Conservation (phyloP, 371 early-diverging fungal genomes). For the Hamiltosporidium tvaerminnensis region DNA sequence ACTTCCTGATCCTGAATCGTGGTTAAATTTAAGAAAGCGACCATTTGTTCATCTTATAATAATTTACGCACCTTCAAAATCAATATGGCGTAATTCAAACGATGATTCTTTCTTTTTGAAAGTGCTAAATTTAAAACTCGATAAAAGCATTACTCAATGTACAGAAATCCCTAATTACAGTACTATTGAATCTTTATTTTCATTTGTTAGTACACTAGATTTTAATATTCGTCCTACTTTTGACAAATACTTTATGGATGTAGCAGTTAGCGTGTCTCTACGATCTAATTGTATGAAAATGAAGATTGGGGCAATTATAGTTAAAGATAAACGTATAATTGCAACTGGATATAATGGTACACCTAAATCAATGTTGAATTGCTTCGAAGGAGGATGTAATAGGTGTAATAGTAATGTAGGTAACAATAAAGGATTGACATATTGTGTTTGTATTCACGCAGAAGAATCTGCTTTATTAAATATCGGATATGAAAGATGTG, state of each 20-base stretch:
- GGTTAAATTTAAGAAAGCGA: not conserved
- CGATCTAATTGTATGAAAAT: conserved; percentile 87
- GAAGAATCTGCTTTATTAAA: conserved; percentile 85
- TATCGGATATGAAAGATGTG: conserved; percentile 50
- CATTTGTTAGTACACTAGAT: not conserved
- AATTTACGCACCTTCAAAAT: not conserved
- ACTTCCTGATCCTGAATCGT: not conserved
- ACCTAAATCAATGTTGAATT: conserved; percentile 69
- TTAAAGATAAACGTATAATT: conserved; percentile 67
- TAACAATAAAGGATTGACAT: conserved; percentile 62
- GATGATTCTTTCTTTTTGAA: not conserved
- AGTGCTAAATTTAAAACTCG: not conserved
- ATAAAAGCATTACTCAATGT: not conserved
- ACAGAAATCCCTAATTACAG: not conserved
- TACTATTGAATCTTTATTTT: not conserved
- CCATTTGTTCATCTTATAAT: not conserved
- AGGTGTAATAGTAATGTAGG: conserved; percentile 66
- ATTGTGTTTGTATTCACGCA: conserved; percentile 86
- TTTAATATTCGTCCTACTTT: conserved; percentile 55
- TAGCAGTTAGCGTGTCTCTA: conserved; percentile 65
- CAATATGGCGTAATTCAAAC: not conserved
- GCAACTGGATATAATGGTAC: conserved; percentile 95
- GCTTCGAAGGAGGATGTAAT: conserved; percentile 76
- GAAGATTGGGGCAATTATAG: conserved; percentile 79
- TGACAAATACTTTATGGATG: conserved; percentile 84